phyloP scores from a whole-genome alignment of 495 filamentous ascomycete species.

The Neurospora sublineolata region DNA sequence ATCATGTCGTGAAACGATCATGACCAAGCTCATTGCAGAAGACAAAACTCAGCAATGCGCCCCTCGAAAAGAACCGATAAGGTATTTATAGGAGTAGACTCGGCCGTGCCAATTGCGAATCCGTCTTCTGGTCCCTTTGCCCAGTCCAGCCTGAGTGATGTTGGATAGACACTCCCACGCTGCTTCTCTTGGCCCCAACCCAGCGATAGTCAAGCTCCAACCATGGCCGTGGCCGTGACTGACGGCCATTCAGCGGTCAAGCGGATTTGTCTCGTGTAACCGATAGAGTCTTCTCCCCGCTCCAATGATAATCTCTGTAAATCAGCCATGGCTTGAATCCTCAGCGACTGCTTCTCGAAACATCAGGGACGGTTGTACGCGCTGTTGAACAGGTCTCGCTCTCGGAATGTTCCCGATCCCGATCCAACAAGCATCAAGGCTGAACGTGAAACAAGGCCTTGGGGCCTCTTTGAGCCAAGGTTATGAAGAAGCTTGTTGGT shows the following conservation, averaged over 20 bases:
- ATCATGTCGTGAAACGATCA: neutral
- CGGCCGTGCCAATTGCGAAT: neutral
- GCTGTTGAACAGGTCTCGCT: neutral
- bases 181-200: neutral
- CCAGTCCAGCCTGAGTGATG: neutral
- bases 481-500: neutral
- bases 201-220: neutral
- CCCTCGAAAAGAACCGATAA: neutral
- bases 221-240: neutral
- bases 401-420: neutral
- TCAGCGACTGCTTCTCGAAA: neutral
- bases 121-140: neutral
- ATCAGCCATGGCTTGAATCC: neutral
- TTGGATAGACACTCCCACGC: neutral
- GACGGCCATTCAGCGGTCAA: neutral
- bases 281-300: neutral
- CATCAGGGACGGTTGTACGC: neutral
- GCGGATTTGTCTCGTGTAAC: neutral
- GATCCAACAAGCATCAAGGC: neutral
- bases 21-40: neutral
- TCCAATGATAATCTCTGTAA: neutral
- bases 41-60: neutral
- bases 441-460: neutral
- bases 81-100: neutral
- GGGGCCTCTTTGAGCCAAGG: neutral